Evolutionary conservation across 2,329 filamentous ascomycete species (phyloP), one percentile per base, ranked within the genome.

Genomic region (Fusarium buxicola): DNA sequence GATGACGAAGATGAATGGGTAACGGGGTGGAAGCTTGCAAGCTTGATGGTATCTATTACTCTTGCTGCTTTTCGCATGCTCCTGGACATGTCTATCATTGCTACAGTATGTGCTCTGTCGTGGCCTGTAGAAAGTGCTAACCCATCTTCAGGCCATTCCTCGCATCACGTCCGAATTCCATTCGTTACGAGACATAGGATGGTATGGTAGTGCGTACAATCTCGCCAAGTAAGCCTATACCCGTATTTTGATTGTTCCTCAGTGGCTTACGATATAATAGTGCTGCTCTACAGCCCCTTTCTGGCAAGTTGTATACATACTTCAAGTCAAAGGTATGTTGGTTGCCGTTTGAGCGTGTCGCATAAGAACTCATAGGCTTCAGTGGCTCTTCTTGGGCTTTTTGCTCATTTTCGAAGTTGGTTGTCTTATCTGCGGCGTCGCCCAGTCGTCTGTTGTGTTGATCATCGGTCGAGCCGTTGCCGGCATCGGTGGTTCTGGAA

Each of bases 181-280:
- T 53, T 79, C 81, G 11, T 72, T 85, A 1, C 68, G 73, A 3
- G 83, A 86, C 62, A 80, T 86, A 12, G 84, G 83, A 32, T 86
- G 84, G 84, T 86, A 86, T 66, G 81, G 79, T 4, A 80, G 78
- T 44, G 78, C 80, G 16, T 84, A 83, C 64, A 78, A 79, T 30
- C 73, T 85, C 32, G 72, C 79, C 12, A 81, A 75, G 76, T 77
- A 75, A 43, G 68, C 51, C 35, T 13, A 15, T 31, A n/a, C 35
- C 4, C 27, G 39, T 28, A 8, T 38, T 9, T 9, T 0, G 3
- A 35, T 34, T 16, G 11, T 28, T 2, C 25, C 79, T 64, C 75
- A 70, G 76, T 41, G 30, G 38, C 68, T 71, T 32, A 71, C 46
- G 34, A 27, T 24, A 8, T 12, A 21, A 43, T 48, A 84, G 81